Evolutionary conservation across 176 grass and related monocot species (phyloP).

Genomic region (Thalia dealbata): DNA sequence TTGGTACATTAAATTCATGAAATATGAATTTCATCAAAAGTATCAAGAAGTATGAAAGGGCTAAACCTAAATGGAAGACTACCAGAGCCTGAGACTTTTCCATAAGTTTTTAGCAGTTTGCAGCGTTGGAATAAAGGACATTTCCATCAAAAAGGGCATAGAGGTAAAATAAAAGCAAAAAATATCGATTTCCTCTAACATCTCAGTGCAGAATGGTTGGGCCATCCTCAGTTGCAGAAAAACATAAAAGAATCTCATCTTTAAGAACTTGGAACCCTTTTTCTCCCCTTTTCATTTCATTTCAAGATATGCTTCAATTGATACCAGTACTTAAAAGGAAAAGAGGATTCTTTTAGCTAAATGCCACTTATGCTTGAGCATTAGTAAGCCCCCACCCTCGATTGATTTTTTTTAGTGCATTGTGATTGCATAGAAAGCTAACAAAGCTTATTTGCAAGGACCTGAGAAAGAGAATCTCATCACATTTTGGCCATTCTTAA

Average conservation of each 20-base stretch:
- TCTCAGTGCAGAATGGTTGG: neutral
- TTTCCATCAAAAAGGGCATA: too few species aligned
- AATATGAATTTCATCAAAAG: too few species aligned
- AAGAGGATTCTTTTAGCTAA: constrained; percentile 4
- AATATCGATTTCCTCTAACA: neutral
- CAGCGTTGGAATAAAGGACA: neutral
- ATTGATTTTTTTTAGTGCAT: neutral
- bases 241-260: neutral
- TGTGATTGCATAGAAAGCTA: neutral
- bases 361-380: constrained; percentile 1
- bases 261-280: neutral
- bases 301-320: constrained; percentile 1
- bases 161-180: neutral
- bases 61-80: too few species aligned
- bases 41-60: too few species aligned
- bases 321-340: neutral
- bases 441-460: neutral
- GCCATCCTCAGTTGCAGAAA: neutral
- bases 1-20: too few species aligned
- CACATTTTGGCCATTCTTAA: constrained; percentile 11
- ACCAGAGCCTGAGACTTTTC: neutral
- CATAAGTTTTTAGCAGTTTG: neutral
- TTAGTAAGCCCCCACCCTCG: neutral
- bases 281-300: neutral
- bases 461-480: constrained; percentile 5